Percentiles rank a stretch among this genome's conserved stretches.
Evolutionary conservation across 306 rosid genomes (phyloP).

Genomic region (Rosa chinensis): DNA sequence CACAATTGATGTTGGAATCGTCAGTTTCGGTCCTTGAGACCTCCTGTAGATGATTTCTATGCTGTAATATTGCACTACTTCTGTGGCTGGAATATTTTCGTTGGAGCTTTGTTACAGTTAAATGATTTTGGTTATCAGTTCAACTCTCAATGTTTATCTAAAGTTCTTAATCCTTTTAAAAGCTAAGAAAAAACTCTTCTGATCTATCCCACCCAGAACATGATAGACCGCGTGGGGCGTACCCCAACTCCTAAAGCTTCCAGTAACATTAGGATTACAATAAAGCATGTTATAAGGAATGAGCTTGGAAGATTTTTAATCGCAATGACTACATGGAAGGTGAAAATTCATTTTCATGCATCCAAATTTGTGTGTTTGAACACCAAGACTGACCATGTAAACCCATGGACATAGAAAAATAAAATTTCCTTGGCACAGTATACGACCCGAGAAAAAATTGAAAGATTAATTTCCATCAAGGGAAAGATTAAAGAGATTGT

Average conservation of each 20-base stretch:
- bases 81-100: background rate
- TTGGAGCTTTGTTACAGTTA: background rate
- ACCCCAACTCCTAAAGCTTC: background rate
- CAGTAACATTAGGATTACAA: background rate
- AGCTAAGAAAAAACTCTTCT: background rate
- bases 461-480: background rate
- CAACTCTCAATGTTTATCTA: background rate
- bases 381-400: too few relatives aligned
- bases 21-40: background rate
- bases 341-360: too few relatives aligned
- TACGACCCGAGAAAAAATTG: background rate
- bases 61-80: background rate
- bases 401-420: too few relatives aligned
- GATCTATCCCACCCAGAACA: background rate
- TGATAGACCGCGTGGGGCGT: too few relatives aligned
- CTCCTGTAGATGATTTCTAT: slow-evolving; percentile 16
- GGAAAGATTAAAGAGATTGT: background rate
- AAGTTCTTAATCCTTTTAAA: background rate
- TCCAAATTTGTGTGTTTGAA: too few relatives aligned
- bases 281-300: background rate
- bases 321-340: too few relatives aligned
- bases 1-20: slow-evolving; percentile 7
- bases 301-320: background rate
- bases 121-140: background rate
- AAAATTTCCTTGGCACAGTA: background rate